phyloP scores from a whole-genome alignment of 305 asterid genomes.

The Fraxinus sp. region DNA sequence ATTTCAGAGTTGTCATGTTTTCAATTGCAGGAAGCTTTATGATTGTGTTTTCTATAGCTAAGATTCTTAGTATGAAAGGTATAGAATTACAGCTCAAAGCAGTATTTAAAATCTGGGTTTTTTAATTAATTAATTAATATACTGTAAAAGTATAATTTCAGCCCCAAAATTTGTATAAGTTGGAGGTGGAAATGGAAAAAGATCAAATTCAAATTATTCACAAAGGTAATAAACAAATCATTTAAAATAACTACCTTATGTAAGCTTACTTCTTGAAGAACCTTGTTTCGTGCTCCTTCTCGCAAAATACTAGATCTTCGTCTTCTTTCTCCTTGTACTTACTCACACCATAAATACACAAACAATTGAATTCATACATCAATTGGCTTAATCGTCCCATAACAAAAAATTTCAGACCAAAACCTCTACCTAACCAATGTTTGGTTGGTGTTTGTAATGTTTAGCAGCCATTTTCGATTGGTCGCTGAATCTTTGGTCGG shows the following conservation, averaged over 20 bases:
- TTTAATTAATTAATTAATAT: neutral
- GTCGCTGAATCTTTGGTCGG: neutral
- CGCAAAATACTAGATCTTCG: constrained; percentile 84
- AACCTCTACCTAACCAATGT: neutral
- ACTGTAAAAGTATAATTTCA: neutral
- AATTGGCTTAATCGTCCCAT: neutral
- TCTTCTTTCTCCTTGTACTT: constrained; percentile 89
- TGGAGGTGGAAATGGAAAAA: neutral
- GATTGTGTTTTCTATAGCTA: neutral
- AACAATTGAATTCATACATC: neutral
- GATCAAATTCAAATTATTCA: neutral
- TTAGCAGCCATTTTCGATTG: neutral
- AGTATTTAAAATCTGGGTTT: neutral
- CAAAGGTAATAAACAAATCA: neutral
- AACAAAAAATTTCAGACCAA: neutral
- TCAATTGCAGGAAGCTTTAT: neutral
- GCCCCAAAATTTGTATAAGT: neutral
- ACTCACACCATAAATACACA: neutral
- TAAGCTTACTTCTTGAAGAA: constrained; percentile 88
- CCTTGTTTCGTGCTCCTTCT: constrained; percentile 90
- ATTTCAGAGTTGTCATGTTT: neutral
- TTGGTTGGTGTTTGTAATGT: neutral
- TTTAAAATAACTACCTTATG: neutral
- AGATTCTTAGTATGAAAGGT: neutral
- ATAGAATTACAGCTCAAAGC: neutral